These are phyloP conservation scores for Lichtheimia hyalospora DNA, from an alignment of 371 early-diverging fungal genomes.

Conservation along the genomic window DNA sequence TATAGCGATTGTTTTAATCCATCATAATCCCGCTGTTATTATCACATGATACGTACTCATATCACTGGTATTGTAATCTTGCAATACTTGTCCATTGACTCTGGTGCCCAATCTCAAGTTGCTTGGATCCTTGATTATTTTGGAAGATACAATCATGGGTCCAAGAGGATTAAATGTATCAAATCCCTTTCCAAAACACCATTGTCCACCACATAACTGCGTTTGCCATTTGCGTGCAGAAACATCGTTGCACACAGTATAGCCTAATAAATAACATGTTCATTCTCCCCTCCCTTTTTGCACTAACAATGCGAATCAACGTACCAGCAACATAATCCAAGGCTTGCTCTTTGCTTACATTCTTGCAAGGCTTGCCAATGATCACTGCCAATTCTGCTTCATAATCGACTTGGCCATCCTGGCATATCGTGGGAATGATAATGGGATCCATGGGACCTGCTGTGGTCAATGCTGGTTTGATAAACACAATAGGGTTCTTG, in stretches of 20 bases:
- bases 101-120: conserved; percentile 39
- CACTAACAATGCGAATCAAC: background rate
- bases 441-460: conserved; percentile 49
- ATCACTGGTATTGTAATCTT: conserved; percentile 54
- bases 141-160: conserved; percentile 53
- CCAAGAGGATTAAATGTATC: conserved; percentile 66
- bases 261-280: conserved; percentile 29
- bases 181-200: conserved; percentile 64
- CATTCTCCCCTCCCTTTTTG: background rate
- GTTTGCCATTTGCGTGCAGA: conserved; percentile 60
- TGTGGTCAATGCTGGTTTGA: conserved; percentile 48
- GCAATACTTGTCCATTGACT: conserved; percentile 52
- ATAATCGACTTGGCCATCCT: conserved; percentile 54
- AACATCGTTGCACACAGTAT: conserved; percentile 63
- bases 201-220: conserved; percentile 43
- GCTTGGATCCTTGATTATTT: conserved; percentile 50
- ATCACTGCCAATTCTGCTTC: conserved; percentile 65
- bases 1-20: background rate
- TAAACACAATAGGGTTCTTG: conserved; percentile 56
- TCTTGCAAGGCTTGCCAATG: conserved; percentile 55
- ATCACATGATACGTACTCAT: conserved; percentile 42
- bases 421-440: conserved; percentile 46
- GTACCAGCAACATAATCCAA: conserved; percentile 51
- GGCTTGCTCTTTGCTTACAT: conserved; percentile 49
- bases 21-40: background rate